These are phyloP conservation scores for Plasmodium falciparum DNA, from an alignment of 169 alveolate species.

Conservation along the genomic window DNA sequence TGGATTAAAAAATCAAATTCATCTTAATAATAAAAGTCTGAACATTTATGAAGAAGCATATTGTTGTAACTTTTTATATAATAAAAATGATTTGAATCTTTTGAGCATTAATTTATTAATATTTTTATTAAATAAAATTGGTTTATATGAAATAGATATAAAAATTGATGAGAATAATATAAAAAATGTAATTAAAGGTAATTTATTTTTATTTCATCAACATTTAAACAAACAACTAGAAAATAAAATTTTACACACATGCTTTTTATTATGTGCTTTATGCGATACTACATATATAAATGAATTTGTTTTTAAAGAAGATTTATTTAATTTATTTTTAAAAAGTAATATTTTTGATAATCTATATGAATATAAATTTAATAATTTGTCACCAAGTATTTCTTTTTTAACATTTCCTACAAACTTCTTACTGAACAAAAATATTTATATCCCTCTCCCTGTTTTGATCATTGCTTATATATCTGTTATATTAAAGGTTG, in stretches of 20 bases:
- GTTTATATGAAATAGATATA: conserved; percentile 59
- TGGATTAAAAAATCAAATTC: conserved; percentile 17
- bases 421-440: conserved; percentile 49
- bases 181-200: conserved; percentile 50
- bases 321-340: conserved; percentile 48
- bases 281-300: conserved; percentile 66
- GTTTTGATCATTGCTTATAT: conserved; percentile 46
- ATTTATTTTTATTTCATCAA: conserved; percentile 21
- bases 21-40: conserved; percentile 40
- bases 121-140: conserved; percentile 52
- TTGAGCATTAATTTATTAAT: conserved; percentile 59
- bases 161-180: conserved; percentile 47
- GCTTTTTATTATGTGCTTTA: conserved; percentile 47
- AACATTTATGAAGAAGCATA: conserved; percentile 68
- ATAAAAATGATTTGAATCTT: conserved; percentile 40
- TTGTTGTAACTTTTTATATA: conserved; percentile 62
- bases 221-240: conserved; percentile 11
- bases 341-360: conserved; percentile 57
- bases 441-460: conserved; percentile 65
- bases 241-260: conserved; percentile 64
- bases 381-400: conserved; percentile 39
- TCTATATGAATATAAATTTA: conserved; percentile 60
- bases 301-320: conserved; percentile 36
- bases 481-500: conserved; percentile 41
- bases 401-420: conserved; percentile 69